phyloP scores from a whole-genome alignment of 192 early-diverging fungal species.

The Backusella tarrabulga region DNA sequence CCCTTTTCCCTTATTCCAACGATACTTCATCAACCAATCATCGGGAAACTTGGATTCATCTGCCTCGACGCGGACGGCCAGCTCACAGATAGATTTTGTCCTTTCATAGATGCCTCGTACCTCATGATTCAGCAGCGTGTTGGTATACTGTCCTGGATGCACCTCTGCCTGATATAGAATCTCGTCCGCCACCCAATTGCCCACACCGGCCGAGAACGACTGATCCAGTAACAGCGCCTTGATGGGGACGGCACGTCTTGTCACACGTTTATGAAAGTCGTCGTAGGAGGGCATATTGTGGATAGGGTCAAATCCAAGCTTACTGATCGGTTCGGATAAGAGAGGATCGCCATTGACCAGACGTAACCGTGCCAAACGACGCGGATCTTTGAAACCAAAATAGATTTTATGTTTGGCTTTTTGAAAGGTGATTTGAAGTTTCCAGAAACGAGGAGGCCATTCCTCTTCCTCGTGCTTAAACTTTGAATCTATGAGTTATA shows the following conservation, averaged over 20 bases:
- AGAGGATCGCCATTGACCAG: conserved; percentile 54
- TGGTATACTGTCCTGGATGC: conserved; percentile 61
- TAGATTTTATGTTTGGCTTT: conserved; percentile 6
- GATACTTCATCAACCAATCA: conserved; percentile 77
- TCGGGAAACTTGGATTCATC: conserved; percentile 63
- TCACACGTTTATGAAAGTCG: conserved; percentile 45
- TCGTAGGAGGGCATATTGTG: conserved; percentile 48
- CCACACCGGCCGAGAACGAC: conserved; percentile 73
- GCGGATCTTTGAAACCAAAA: conserved; percentile 58
- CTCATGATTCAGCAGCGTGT: conserved; percentile 50
- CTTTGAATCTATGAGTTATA: conserved; percentile 8
- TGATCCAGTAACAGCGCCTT: conserved; percentile 81
- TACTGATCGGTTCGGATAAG: conserved; percentile 47
- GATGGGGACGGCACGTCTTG: conserved; percentile 50
- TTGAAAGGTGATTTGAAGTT: conserved; percentile 54
- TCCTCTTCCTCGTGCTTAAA: conserved; percentile 27
- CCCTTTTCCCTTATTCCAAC: conserved; percentile 68
- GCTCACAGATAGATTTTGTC: conserved; percentile 46
- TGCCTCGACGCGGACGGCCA: conserved; percentile 65
- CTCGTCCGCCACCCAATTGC: conserved; percentile 89
- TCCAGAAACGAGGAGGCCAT: conserved; percentile 72
- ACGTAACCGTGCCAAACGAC: conserved; percentile 66
- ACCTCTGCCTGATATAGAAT: conserved; percentile 70
- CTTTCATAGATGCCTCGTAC: conserved; percentile 43
- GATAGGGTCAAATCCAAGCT: conserved; percentile 80